phyloP scores from a whole-genome alignment of 2,329 filamentous ascomycete species.

The Fusarium sp. region DNA sequence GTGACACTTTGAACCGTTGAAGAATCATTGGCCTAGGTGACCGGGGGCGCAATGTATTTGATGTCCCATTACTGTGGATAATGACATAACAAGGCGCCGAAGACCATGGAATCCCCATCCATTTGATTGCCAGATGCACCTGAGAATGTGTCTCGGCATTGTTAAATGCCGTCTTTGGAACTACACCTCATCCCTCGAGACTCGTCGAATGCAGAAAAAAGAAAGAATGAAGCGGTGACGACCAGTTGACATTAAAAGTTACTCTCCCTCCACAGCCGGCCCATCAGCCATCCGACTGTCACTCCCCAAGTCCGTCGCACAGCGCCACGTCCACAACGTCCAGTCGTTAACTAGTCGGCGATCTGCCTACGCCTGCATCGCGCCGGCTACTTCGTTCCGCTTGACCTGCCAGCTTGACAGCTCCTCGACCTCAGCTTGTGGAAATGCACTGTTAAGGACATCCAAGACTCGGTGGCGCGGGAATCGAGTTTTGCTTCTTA shows the following conservation, averaged over 20 bases:
- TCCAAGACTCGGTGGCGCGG: slow-evolving; percentile 16
- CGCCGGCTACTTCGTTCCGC: slow-evolving; percentile 22
- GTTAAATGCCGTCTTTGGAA: slow-evolving; percentile 5
- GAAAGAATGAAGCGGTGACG: slow-evolving; percentile 14
- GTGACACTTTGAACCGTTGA: background rate
- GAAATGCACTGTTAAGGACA: slow-evolving; percentile 24
- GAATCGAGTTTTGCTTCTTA: slow-evolving; percentile 22
- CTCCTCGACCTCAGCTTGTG: slow-evolving; percentile 1
- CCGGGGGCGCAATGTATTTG: background rate
- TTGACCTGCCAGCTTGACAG: slow-evolving; percentile 24
- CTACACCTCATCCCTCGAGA: slow-evolving; percentile 8
- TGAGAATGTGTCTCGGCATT: slow-evolving; percentile 18
- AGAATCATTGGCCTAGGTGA: slow-evolving; percentile 4
- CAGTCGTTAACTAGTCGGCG: slow-evolving; percentile 28
- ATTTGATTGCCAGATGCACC: slow-evolving; percentile 3
- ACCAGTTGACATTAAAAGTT: slow-evolving; percentile 13
- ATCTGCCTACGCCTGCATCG: slow-evolving; percentile 28
- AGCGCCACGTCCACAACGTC: slow-evolving; percentile 34
- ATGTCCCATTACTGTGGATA: slow-evolving; percentile 11
- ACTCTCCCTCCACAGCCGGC: slow-evolving; percentile 22
- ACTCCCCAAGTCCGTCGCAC: slow-evolving; percentile 12
- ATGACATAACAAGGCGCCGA: slow-evolving; percentile 11
- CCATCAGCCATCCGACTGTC: slow-evolving; percentile 17
- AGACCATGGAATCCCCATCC: background rate
- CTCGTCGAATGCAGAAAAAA: slow-evolving; percentile 1